Evolutionary conservation across 768 basidiomycete species (phyloP).

Genomic region (Tephrocybe rancida): DNA sequence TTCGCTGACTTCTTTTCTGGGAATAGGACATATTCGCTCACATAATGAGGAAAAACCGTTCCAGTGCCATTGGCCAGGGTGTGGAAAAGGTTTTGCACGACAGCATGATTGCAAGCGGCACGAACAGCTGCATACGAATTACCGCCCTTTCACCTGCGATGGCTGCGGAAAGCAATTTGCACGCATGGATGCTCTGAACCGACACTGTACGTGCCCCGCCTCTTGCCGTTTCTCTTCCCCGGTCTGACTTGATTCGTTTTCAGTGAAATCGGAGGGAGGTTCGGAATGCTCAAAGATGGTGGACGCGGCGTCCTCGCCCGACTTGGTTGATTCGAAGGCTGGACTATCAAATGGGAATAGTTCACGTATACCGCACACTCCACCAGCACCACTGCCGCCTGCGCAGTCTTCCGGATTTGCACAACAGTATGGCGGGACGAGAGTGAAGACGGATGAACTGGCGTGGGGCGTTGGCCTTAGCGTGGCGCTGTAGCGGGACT

Average conservation of each 20-base stretch:
- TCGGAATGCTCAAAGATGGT: constrained; percentile 63
- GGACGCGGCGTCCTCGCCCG: constrained; percentile 23
- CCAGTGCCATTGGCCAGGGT: constrained; percentile 93
- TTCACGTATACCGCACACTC: not conserved
- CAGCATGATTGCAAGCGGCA: constrained; percentile 98
- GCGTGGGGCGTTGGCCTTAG: constrained; percentile 17
- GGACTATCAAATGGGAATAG: not conserved
- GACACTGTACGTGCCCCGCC: constrained; percentile 71
- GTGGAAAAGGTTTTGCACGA: constrained; percentile 90
- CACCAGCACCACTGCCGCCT: not conserved
- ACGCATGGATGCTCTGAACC: constrained; percentile 90
- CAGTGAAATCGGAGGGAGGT: constrained; percentile 83
- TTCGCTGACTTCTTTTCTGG: not conserved
- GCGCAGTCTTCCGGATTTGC: not conserved
- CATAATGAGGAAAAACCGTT: constrained; percentile 96
- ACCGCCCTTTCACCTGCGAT: constrained; percentile 90
- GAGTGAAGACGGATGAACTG: constrained; percentile 14
- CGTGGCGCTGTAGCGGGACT: constrained; percentile 7
- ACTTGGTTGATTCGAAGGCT: not conserved
- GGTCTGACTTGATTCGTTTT: not conserved
- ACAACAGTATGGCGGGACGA: not conserved
- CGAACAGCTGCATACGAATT: constrained; percentile 92
- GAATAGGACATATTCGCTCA: constrained; percentile 84
- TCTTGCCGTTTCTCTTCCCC: not conserved
- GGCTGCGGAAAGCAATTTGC: constrained; percentile 95